Percentiles rank a stretch among this genome's conserved stretches.
These are phyloP conservation scores for Quercus berberidifolia DNA, from an alignment of 306 rosid genomes.

Conservation along the genomic window DNA sequence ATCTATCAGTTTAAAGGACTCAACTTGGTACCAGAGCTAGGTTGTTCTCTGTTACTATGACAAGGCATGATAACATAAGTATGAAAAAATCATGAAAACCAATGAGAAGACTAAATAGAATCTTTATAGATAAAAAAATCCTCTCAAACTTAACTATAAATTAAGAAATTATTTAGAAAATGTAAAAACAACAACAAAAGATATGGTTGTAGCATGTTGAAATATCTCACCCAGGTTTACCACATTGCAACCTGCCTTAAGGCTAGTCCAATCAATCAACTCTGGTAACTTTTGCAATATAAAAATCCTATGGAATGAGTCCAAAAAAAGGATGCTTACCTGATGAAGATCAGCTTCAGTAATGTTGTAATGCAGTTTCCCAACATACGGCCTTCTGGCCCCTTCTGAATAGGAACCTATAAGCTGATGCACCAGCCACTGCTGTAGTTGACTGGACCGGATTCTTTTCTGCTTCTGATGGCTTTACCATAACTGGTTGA, in stretches of 20 bases:
- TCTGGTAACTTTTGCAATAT: no score
- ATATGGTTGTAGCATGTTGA: not conserved
- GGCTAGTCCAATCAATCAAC: no score
- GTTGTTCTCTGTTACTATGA: no score
- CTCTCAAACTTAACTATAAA: not conserved
- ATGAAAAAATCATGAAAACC: not conserved
- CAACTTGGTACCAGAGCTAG: no score
- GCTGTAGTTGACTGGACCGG: conserved; percentile 73
- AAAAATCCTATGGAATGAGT: no score
- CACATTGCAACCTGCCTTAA: no score
- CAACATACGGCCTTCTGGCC: conserved; percentile 88
- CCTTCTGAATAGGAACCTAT: conserved; percentile 90
- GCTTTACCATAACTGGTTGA: conserved; percentile 98
- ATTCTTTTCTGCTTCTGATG: conserved; percentile 98
- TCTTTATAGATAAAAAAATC: not conserved
- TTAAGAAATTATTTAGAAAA: not conserved
- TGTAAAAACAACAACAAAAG: not conserved
- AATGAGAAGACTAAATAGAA: not conserved
- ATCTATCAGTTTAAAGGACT: not conserved
- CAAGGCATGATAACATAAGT: not conserved
- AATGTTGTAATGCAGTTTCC: conserved; percentile 78
- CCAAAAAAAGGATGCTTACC: no score
- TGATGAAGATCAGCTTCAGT: conserved; percentile 32
- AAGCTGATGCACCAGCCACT: conserved; percentile 41
- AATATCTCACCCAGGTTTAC: no score